phyloP scores from a whole-genome alignment of 371 early-diverging fungal species.

The Rhizomucor pusillus region DNA sequence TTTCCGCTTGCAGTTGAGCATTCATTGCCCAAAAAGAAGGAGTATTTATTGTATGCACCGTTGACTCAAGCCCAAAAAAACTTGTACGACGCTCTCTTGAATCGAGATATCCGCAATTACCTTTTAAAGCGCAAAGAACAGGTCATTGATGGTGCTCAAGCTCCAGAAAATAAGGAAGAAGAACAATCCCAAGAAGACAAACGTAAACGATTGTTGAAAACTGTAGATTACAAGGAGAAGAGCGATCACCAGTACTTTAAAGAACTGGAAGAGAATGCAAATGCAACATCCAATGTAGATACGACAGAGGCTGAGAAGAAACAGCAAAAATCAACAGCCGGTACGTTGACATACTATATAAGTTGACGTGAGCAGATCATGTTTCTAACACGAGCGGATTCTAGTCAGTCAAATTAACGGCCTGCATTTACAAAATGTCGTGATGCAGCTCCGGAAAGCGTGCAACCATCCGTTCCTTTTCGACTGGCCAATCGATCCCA shows the following conservation, averaged over 20 bases:
- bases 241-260: slow-evolving; percentile 42
- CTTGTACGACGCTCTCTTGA: slow-evolving; percentile 79
- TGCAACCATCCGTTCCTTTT: slow-evolving; percentile 96
- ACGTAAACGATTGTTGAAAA: slow-evolving; percentile 20
- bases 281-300: slow-evolving; percentile 11
- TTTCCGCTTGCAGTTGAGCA: slow-evolving; percentile 65
- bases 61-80: slow-evolving; percentile 79
- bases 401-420: slow-evolving; percentile 51
- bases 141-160: neutral
- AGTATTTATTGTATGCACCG: slow-evolving; percentile 85
- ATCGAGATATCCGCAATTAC: slow-evolving; percentile 71
- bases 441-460: slow-evolving; percentile 95
- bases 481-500: slow-evolving; percentile 67
- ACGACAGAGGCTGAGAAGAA: slow-evolving; percentile 10
- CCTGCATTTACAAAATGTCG: slow-evolving; percentile 70
- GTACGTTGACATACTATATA: slow-evolving; percentile 9
- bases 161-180: slow-evolving; percentile 1
- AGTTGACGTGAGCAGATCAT: too few relatives aligned
- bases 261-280: slow-evolving; percentile 41
- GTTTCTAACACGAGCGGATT: neutral
- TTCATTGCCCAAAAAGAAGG: slow-evolving; percentile 86
- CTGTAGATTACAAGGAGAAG: slow-evolving; percentile 43
- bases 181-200: slow-evolving; percentile 29
- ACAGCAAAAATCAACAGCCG: slow-evolving; percentile 13
- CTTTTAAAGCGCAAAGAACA: slow-evolving; percentile 54